These are phyloP conservation scores for Calonectria honghensis DNA, from an alignment of 2,329 filamentous ascomycete genomes.

Conservation along the genomic window DNA sequence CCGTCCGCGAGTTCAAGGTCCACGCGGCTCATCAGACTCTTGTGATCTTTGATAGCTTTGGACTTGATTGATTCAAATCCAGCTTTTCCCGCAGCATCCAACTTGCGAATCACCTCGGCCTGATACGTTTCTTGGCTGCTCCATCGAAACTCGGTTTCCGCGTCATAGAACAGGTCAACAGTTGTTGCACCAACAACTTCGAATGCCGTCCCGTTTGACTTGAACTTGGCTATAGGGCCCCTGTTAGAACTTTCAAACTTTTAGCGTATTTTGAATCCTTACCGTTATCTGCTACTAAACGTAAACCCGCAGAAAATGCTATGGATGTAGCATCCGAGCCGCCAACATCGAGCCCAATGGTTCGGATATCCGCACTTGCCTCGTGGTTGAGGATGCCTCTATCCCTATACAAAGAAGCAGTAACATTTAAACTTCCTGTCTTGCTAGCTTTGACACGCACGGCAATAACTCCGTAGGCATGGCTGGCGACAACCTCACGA, in stretches of 20 bases:
- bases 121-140: background rate
- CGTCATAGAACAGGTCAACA: constrained; percentile 6
- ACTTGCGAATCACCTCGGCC: background rate
- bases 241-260: background rate
- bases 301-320: background rate
- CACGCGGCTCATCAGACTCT: background rate
- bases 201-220: background rate
- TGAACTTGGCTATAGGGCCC: background rate
- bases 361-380: background rate
- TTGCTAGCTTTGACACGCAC: constrained; percentile 1
- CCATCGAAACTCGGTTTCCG: constrained; percentile 13
- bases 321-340: background rate
- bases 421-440: background rate
- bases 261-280: no score
- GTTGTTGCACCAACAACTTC: background rate
- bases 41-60: background rate
- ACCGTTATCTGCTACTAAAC: constrained; percentile 1
- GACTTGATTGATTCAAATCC: constrained; percentile 11
- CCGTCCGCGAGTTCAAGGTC: background rate
- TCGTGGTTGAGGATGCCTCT: background rate
- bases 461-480: constrained; percentile 1
- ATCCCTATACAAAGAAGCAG: background rate
- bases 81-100: constrained; percentile 3
- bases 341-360: constrained; percentile 3
- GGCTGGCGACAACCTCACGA: background rate